phyloP scores from a whole-genome alignment of 805 yeast genomes.

The Kodamaea laetipori region DNA sequence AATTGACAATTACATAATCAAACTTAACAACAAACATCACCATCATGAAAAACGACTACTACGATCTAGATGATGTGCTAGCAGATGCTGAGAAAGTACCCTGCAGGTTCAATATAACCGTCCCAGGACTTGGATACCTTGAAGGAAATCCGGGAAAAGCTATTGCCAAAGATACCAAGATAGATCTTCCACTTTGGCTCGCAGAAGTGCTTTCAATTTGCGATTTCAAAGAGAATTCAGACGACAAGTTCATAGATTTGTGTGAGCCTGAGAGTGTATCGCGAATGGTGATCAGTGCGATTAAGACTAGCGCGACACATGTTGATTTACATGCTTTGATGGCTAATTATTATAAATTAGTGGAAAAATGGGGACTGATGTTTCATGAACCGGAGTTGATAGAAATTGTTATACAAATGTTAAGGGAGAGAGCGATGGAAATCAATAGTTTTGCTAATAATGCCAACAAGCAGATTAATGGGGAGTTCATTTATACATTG shows the following conservation, averaged over 20 bases:
- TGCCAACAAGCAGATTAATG: conserved; percentile 48
- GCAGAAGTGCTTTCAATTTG: conserved; percentile 70
- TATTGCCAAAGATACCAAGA: conserved; percentile 57
- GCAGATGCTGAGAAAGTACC: conserved; percentile 77
- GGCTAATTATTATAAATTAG: conserved; percentile 68
- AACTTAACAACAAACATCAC: neutral
- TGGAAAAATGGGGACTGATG: conserved; percentile 75
- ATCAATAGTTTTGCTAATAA: conserved; percentile 71
- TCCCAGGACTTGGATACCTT: conserved; percentile 86
- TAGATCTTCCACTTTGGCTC: conserved; percentile 87
- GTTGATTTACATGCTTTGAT: conserved; percentile 68
- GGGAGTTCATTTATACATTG: conserved; percentile 59
- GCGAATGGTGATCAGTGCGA: conserved; percentile 71
- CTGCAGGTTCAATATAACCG: conserved; percentile 70
- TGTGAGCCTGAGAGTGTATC: conserved; percentile 71
- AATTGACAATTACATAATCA: neutral
- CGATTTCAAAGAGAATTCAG: conserved; percentile 35
- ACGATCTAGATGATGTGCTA: conserved; percentile 74
- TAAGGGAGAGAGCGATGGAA: conserved; percentile 66
- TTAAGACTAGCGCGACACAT: conserved; percentile 66
- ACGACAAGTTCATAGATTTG: conserved; percentile 62
- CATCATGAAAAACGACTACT: conserved; percentile 41
- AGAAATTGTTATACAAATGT: conserved; percentile 50
- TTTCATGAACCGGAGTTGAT: conserved; percentile 67
- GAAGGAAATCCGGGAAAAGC: conserved; percentile 74